These are phyloP conservation scores for Raffaelea ambrosiae DNA, from an alignment of 2,329 filamentous ascomycete species.

Conservation along the genomic window DNA sequence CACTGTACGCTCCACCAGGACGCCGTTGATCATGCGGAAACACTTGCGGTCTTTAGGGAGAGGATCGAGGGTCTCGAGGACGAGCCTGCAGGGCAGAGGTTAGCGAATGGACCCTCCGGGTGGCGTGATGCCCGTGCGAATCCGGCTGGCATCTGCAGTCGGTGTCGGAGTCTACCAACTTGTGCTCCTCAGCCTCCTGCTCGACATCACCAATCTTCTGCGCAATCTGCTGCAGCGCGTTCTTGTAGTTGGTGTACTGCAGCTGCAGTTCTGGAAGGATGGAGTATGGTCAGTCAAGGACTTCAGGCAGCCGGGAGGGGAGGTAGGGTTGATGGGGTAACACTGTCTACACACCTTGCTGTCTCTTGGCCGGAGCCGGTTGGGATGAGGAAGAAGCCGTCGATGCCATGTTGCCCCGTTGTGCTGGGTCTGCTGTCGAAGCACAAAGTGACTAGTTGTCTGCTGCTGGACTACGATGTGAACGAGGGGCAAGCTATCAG, in stretches of 20 bases:
- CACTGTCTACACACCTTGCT: constrained; percentile 56
- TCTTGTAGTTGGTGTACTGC: constrained; percentile 72
- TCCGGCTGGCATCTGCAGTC: not conserved
- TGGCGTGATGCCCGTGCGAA: too few relatives aligned
- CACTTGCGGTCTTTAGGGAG: constrained; percentile 83
- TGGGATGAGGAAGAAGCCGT: constrained; percentile 2
- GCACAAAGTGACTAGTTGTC: too few relatives aligned
- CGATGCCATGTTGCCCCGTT: constrained; percentile 3
- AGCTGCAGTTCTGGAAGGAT: constrained; percentile 59
- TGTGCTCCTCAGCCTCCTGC: constrained; percentile 95
- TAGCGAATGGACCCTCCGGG: not conserved
- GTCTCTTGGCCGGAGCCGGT: constrained; percentile 51
- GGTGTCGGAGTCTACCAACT: constrained; percentile 50
- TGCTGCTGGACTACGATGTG: too few relatives aligned
- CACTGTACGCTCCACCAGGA: constrained; percentile 88
- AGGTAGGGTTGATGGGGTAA: too few relatives aligned
- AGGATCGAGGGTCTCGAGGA: constrained; percentile 83
- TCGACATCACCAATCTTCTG: constrained; percentile 97
- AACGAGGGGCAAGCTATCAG: too few relatives aligned
- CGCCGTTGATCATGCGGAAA: constrained; percentile 97
- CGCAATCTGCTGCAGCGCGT: constrained; percentile 79
- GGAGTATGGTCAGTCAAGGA: constrained; percentile 1
- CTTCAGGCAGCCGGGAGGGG: not conserved
- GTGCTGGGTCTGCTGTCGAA: too few relatives aligned
- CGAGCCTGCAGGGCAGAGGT: constrained; percentile 56